Evolutionary conservation across 2,329 filamentous ascomycete genomes (phyloP), one percentile per base, ranked within the genome.

Genomic region (Capronia americana): DNA sequence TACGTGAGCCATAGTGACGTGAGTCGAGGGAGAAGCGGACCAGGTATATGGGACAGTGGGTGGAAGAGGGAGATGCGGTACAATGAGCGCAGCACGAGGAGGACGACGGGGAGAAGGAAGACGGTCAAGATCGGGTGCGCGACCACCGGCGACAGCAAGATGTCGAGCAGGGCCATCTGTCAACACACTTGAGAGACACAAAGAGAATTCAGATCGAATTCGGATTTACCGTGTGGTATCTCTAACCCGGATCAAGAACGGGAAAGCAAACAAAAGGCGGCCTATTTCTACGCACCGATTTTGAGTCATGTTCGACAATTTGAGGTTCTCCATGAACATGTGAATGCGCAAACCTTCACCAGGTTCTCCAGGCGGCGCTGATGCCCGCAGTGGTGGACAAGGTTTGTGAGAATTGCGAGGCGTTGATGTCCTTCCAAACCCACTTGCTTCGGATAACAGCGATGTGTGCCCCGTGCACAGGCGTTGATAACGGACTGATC

Each of bases 1-100:
- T 72, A 75, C 50, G 68, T 67, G 28, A 78, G 73, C 74, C 74
- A 77, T 8, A 79, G 72, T 17, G 74, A 75, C 12, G 77, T 75
- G 57, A 71, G 62, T n/a, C 72, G 72, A 11, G 76, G 75, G 53
- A 77, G 59, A 46, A 76, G 68, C 14, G 80, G 80, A 0, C 80
- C 79, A 1, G 80, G 80, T 8, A 80, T 73, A 38, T 74, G 74
- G 8, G 76, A 72, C 44, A 81, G 72, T n/a, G 79, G 78, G 61
- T 81, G 79, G 41, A 79, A 70, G 8, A 64, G 58, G 60, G 72
- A 75, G 23, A 79, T 53, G 24, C 75, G 71, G 70, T 81, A 80
- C 54, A 78, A 65, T 48, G 61, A n/a, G 41, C 64, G 63, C 5
- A 68, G n/a, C 28, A 66, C 28, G 20, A 72, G 44, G 51, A 65